phyloP scores from a whole-genome alignment of 139 green algal genomes.

The Chlorella sp. region DNA sequence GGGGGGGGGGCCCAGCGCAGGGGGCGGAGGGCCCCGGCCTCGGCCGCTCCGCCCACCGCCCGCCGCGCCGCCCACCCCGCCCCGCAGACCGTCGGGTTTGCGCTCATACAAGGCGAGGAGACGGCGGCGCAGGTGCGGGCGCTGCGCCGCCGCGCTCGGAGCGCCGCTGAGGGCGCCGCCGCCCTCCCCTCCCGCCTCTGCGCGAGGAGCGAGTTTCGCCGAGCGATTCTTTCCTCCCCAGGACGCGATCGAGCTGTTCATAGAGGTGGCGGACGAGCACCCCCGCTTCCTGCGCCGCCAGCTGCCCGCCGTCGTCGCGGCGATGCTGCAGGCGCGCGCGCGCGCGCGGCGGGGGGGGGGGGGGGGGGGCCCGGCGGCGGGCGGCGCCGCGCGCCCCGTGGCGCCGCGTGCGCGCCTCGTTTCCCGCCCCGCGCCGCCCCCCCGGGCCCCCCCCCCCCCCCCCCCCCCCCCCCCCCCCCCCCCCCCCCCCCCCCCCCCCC shows the following conservation, averaged over 20 bases:
- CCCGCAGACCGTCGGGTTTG: no score
- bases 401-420: background rate
- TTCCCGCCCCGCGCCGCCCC: background rate
- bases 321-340: slow-evolving; percentile 85
- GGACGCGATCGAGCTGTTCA: slow-evolving; percentile 92
- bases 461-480: background rate
- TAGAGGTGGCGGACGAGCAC: slow-evolving; percentile 89
- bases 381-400: no score
- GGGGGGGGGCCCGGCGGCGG: no score
- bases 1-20: no score
- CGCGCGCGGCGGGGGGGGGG: no score
- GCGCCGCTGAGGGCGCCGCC: background rate
- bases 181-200: background rate
- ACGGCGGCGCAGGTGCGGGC: slow-evolving; percentile 62
- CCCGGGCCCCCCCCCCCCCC: background rate
- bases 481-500: background rate
- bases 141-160: background rate
- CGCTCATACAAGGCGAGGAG: slow-evolving; percentile 77
- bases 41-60: no score
- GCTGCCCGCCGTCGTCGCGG: slow-evolving; percentile 75
- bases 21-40: no score
- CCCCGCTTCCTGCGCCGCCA: slow-evolving; percentile 91
- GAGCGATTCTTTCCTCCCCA: slow-evolving; percentile 33
- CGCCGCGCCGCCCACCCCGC: no score
- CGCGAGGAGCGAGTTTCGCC: background rate